Conservation (phyloP, 306 rosid species). For the Ormosia semicastrata region DNA sequence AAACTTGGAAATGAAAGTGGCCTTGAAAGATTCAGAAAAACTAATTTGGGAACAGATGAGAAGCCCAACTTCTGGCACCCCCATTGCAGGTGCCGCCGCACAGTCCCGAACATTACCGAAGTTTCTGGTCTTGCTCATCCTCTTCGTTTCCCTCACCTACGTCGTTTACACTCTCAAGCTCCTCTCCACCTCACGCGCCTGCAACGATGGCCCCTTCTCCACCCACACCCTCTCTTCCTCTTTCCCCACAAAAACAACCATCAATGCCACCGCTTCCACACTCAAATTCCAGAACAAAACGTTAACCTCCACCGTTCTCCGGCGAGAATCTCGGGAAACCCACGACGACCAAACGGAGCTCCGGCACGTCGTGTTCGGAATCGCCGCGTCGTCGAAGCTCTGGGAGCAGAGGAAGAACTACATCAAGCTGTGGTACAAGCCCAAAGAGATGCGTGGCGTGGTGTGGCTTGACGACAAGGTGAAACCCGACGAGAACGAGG, state of each 20-base stretch:
- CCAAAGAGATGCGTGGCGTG: constrained; percentile 75
- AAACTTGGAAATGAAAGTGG: constrained; percentile 38
- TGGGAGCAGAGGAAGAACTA: constrained; percentile 83
- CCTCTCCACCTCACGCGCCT: constrained; percentile 64
- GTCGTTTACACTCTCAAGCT: constrained; percentile 79
- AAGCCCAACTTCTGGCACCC: constrained; percentile 41
- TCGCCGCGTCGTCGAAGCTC: constrained; percentile 91
- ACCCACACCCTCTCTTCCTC: constrained; percentile 20
- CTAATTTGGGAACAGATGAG: constrained; percentile 69
- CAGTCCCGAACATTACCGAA: constrained; percentile 51
- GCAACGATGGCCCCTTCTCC: constrained; percentile 46
- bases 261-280: constrained; percentile 29
- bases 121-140: constrained; percentile 62
- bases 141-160: constrained; percentile 73
- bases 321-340: constrained; percentile 23
- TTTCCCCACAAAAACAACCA: not conserved
- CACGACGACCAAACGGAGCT: constrained; percentile 41
- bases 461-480: constrained; percentile 79
- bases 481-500: not conserved
- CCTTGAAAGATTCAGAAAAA: constrained; percentile 56
- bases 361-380: constrained; percentile 77
- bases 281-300: not conserved
- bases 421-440: constrained; percentile 88
- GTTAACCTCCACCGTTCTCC: not conserved
- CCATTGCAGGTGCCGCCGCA: constrained; percentile 30